Evolutionary conservation across 176 grass and related monocot species (phyloP).

Genomic region (Oryza punctata): DNA sequence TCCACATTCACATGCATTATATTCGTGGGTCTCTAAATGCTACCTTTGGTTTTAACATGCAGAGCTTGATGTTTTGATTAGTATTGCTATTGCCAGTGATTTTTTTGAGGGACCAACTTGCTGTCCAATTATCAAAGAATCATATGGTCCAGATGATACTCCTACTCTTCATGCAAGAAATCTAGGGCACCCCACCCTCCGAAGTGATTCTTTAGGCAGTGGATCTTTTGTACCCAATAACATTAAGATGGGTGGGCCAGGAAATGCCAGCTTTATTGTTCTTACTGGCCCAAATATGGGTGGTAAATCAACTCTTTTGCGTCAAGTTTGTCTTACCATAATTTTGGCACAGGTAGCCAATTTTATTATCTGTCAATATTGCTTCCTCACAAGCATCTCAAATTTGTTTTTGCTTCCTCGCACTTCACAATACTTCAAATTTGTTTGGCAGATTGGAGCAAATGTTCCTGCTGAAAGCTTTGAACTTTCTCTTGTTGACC

Average conservation of each 20-base stretch:
- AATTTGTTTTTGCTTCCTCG: not conserved
- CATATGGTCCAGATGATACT: slow-evolving; percentile 41
- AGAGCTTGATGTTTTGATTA: slow-evolving; percentile 95
- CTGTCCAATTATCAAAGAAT: slow-evolving; percentile 71
- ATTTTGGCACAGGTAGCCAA: slow-evolving; percentile 82
- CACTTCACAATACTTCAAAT: slow-evolving; percentile 23
- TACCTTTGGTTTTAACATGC: slow-evolving; percentile 34
- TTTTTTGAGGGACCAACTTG: slow-evolving; percentile 89
- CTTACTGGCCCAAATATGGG: slow-evolving; percentile 98
- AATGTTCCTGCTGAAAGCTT: slow-evolving; percentile 87
- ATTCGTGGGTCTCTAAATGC: slow-evolving; percentile 19
- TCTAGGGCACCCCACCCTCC: slow-evolving; percentile 85
- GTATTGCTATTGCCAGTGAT: slow-evolving; percentile 80
- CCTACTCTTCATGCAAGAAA: slow-evolving; percentile 77
- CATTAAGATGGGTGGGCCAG: slow-evolving; percentile 69
- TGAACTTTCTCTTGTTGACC: slow-evolving; percentile 87
- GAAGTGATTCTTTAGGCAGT: slow-evolving; percentile 70
- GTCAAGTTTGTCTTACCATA: slow-evolving; percentile 91
- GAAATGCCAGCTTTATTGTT: slow-evolving; percentile 74
- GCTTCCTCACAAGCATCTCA: slow-evolving; percentile 7
- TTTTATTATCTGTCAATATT: slow-evolving; percentile 13
- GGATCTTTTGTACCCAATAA: slow-evolving; percentile 92
- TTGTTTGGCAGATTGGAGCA: slow-evolving; percentile 78
- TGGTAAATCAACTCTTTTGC: slow-evolving; percentile 97
- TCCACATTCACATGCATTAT: not conserved